phyloP scores from a whole-genome alignment of 2,329 filamentous ascomycete species.

The Cladosporium oxysporum region DNA sequence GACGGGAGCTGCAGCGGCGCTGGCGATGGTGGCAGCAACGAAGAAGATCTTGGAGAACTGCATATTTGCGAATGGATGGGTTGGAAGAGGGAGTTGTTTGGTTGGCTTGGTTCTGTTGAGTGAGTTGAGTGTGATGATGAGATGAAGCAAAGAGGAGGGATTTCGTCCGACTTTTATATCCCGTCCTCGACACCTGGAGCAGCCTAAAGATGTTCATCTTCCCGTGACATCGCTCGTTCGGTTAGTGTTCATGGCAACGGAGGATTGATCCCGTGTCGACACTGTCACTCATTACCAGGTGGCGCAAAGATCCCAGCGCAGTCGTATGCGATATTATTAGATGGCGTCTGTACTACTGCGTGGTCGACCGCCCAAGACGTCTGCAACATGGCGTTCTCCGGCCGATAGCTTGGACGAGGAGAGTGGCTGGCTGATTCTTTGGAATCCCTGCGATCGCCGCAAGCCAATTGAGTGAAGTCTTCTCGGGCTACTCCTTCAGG shows the following conservation, averaged over 20 bases:
- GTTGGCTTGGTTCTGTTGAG: background rate
- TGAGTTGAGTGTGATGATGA: conserved; percentile 6
- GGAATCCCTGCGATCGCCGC: background rate
- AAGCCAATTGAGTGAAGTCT: background rate
- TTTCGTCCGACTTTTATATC: background rate
- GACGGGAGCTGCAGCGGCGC: background rate
- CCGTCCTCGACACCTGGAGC: background rate
- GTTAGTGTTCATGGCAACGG: background rate
- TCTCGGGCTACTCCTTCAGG: no score
- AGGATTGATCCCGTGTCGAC: background rate
- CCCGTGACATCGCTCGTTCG: background rate
- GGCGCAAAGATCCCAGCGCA: no score
- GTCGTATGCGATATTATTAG: background rate
- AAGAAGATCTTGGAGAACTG: conserved; percentile 8
- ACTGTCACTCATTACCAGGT: background rate
- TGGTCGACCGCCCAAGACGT: background rate
- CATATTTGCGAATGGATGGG: background rate
- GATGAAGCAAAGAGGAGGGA: conserved; percentile 3
- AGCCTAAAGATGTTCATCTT: background rate
- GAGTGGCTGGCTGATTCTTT: background rate
- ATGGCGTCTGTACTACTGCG: conserved; percentile 5
- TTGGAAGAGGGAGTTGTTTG: background rate
- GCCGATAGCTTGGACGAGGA: background rate
- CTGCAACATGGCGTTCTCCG: background rate
- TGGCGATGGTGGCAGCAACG: background rate